A percentile compares a stretch with the other conserved stretches of the same genome.
Evolutionary conservation across 2,329 filamentous ascomycete species (phyloP).

Genomic region (Teratosphaeria nubilosa): DNA sequence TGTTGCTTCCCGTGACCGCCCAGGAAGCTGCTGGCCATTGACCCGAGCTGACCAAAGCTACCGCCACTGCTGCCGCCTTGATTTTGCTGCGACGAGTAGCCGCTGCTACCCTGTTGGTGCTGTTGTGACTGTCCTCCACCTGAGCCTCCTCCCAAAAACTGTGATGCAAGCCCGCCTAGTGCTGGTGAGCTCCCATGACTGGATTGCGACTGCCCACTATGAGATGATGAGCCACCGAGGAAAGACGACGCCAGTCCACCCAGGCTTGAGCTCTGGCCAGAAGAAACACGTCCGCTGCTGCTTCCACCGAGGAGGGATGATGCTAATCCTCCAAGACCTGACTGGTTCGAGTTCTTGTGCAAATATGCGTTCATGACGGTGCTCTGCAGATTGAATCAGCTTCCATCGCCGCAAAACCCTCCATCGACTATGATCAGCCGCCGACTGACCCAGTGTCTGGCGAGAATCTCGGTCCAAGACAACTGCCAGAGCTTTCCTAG

Average conservation of each 20-base stretch:
- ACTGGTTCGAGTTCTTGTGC: constrained; percentile 15
- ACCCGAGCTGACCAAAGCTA: constrained; percentile 16
- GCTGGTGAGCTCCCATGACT: neutral
- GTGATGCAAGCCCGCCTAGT: constrained; percentile 3
- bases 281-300: neutral
- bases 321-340: constrained; percentile 5
- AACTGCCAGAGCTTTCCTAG: neutral
- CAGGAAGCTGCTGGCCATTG: constrained; percentile 20
- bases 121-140: constrained; percentile 1
- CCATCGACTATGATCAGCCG: neutral
- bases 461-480: neutral
- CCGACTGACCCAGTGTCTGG: neutral
- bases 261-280: constrained; percentile 8
- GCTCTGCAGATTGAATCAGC: constrained; percentile 13
- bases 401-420: neutral
- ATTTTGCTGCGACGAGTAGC: constrained; percentile 3
- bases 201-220: constrained; percentile 4
- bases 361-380: constrained; percentile 19
- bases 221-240: constrained; percentile 18
- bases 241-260: constrained; percentile 19
- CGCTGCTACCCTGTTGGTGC: constrained; percentile 5
- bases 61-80: constrained; percentile 5
- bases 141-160: neutral
- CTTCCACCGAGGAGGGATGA: constrained; percentile 3
- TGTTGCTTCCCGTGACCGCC: constrained; percentile 24